phyloP scores from a whole-genome alignment of 2,329 filamentous ascomycete species.

The Hansfordia pulvinata region DNA sequence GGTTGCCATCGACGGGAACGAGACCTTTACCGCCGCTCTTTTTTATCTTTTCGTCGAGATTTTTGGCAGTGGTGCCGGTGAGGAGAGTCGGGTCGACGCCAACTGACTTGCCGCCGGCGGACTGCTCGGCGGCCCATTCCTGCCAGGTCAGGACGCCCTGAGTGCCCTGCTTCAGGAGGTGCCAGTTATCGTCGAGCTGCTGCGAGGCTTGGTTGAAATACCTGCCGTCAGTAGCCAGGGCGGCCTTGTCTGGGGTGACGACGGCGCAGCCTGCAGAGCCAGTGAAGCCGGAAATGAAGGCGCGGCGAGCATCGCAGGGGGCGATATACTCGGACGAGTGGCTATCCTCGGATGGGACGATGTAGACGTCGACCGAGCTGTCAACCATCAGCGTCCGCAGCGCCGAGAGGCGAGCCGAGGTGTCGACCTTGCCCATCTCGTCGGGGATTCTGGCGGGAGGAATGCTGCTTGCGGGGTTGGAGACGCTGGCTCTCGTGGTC shows the following conservation, averaged over 20 bases:
- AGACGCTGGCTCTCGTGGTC: too few species aligned
- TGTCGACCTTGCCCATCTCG: constrained; percentile 67
- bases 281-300: constrained; percentile 86
- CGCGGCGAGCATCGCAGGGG: constrained; percentile 81
- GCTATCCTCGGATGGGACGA: constrained; percentile 92
- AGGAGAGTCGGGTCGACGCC: constrained; percentile 85
- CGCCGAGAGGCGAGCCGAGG: constrained; percentile 58
- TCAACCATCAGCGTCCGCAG: constrained; percentile 80
- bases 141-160: constrained; percentile 95
- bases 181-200: constrained; percentile 86
- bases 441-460: too few species aligned
- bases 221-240: constrained; percentile 84
- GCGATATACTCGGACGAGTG: constrained; percentile 98
- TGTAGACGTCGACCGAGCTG: constrained; percentile 80
- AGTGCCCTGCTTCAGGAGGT: constrained; percentile 79
- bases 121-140: constrained; percentile 83
- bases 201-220: constrained; percentile 96
- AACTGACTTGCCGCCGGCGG: constrained; percentile 74
- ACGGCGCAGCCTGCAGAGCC: constrained; percentile 91
- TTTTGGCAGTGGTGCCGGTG: constrained; percentile 48
- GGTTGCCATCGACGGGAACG: constrained; percentile 62
- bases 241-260: constrained; percentile 73
- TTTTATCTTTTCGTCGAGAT: constrained; percentile 74
- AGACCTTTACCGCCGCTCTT: constrained; percentile 72
- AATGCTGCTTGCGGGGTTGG: too few species aligned